Evolutionary conservation across 2,329 filamentous ascomycete genomes (phyloP).

Genomic region (Pseudogymnoascus sp.): DNA sequence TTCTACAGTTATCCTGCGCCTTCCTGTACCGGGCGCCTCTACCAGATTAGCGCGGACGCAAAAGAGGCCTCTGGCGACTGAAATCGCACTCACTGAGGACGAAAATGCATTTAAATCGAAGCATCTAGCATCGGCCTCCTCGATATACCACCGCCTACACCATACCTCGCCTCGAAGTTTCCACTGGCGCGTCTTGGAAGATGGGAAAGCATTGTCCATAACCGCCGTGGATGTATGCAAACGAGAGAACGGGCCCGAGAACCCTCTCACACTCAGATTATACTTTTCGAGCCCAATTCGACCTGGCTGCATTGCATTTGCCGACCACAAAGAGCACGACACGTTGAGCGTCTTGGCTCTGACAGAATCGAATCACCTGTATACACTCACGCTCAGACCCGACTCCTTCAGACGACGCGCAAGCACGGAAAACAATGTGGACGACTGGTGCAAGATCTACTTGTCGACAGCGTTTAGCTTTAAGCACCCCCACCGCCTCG

Average conservation of each 20-base stretch:
- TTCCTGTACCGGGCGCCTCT: constrained; percentile 44
- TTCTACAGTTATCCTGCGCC: constrained; percentile 61
- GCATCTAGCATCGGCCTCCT: constrained; percentile 68
- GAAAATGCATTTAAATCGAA: constrained; percentile 64
- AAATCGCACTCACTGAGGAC: constrained; percentile 46
- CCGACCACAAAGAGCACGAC: constrained; percentile 71
- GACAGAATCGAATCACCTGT: constrained; percentile 69
- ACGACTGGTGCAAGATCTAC: constrained; percentile 67
- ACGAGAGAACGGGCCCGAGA: constrained; percentile 55
- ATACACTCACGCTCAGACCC: constrained; percentile 72
- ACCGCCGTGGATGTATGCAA: constrained; percentile 74
- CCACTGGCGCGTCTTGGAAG: constrained; percentile 81
- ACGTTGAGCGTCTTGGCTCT: constrained; percentile 70
- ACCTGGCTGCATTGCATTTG: constrained; percentile 69
- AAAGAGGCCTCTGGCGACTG: constrained; percentile 31
- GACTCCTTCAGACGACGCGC: constrained; percentile 68
- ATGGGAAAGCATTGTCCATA: constrained; percentile 71
- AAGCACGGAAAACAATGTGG: constrained; percentile 63
- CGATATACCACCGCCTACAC: constrained; percentile 74
- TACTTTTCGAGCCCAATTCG: constrained; percentile 66
- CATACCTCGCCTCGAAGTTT: constrained; percentile 74
- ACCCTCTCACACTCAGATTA: constrained; percentile 67
- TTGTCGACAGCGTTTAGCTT: constrained; percentile 65
- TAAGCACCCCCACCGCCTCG: constrained; percentile 71
- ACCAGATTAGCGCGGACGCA: constrained; percentile 29